Evolutionary conservation across 257 asterid species (phyloP).

Genomic region (Lavandula angustifolia): DNA sequence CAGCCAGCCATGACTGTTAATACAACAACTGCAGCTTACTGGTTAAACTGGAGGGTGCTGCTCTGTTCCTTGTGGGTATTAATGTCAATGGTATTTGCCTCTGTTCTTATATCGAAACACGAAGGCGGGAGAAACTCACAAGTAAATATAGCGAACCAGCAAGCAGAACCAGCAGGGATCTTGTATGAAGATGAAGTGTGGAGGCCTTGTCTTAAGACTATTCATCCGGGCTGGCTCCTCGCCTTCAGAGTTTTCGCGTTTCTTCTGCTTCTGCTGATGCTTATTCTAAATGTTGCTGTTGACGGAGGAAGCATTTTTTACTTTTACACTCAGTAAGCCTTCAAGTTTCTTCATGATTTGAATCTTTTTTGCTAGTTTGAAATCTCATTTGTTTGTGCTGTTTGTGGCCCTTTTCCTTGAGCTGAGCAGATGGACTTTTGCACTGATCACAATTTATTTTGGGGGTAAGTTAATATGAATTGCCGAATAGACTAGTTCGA

Average conservation of each 20-base stretch:
- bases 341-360: background rate
- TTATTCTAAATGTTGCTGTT: slow-evolving; percentile 59
- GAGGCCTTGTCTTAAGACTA: slow-evolving; percentile 72
- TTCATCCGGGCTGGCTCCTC: slow-evolving; percentile 89
- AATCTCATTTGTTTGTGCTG: too few relatives aligned
- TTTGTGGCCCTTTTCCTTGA: background rate
- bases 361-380: too few relatives aligned
- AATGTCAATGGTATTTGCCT: slow-evolving; percentile 63
- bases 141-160: slow-evolving; percentile 34
- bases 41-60: slow-evolving; percentile 90
- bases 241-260: slow-evolving; percentile 68
- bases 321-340: slow-evolving; percentile 89
- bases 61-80: slow-evolving; percentile 72
- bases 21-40: slow-evolving; percentile 72
- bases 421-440: slow-evolving; percentile 80
- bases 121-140: slow-evolving; percentile 47
- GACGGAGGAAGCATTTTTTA: slow-evolving; percentile 75
- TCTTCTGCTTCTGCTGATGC: slow-evolving; percentile 69
- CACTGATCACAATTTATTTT: slow-evolving; percentile 74
- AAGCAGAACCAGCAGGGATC: slow-evolving; percentile 46
- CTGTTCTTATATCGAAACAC: slow-evolving; percentile 63
- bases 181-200: slow-evolving; percentile 85
- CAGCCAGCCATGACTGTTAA: slow-evolving; percentile 74
- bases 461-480: slow-evolving; percentile 62
- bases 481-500: background rate